Base-by-base conservation (phyloP, 2,329 filamentous ascomycete genomes). In the Penicillium sclerotiorum region DNA sequence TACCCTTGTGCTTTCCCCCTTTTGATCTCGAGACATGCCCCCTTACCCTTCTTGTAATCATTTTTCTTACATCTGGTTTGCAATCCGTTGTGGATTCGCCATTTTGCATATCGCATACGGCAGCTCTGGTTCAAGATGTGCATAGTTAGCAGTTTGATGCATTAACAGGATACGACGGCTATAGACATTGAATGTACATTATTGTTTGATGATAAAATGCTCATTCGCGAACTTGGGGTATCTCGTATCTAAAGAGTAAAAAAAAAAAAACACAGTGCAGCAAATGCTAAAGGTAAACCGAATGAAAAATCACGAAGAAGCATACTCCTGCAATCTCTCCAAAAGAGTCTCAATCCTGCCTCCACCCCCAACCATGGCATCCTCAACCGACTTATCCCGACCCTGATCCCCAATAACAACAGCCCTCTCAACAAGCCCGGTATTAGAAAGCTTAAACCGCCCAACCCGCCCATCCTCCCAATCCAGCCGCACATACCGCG, bases 391-490 rank as follows among this genome's bases (percentile, higher is more conserved):
- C 47, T 72, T 73, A 53, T 73, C 72, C 22, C 73, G 59, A 1
- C 71, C 71, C 15, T 50, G 18, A 35, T 73, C 70, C 2, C 71
- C 72, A 55, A 75, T 69, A 12, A 77, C 68, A 38, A 75, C 70
- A 4, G 71, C 73, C 9, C 71, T 60, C 48, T 76, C 71, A 23
- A 77, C 66, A 27, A 62, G 45, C 4, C 74, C 74, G 8, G 62
- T 50, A 57, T 72, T 68, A 3, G 72, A 71, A 20, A 77, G 57
- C 50, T 72, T 73, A 36, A 77, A 68, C 35, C 72, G 62, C 3
- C 73, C 75, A 22, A 77, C 68, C 5, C 70, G 67, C 5, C 72
- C 73, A 60, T 76, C 73, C 11, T 58, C 60, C 74, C 74, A 77
- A 50, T 75, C 68, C 13, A 77, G 38, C 9, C 73, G 67, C 21